These are phyloP conservation scores for Cryphonectria carpinicola DNA, from an alignment of 2,329 filamentous ascomycete genomes.

Conservation along the genomic window DNA sequence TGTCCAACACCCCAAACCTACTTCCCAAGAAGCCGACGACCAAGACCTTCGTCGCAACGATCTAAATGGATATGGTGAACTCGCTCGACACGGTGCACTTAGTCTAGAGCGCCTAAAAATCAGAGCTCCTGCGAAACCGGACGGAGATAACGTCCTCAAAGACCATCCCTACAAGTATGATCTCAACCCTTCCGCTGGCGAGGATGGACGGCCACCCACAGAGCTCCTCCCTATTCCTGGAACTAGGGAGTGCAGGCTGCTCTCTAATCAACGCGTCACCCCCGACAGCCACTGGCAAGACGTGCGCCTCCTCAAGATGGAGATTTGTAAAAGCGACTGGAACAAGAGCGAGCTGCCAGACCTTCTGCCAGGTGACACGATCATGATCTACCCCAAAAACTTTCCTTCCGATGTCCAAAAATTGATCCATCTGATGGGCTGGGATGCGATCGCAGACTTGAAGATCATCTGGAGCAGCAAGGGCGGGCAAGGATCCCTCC, in stretches of 20 bases:
- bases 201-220: constrained; percentile 35
- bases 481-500: constrained; percentile 13
- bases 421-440: constrained; percentile 78
- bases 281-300: constrained; percentile 86
- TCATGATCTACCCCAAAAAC: constrained; percentile 87
- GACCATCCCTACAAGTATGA: constrained; percentile 42
- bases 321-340: constrained; percentile 38
- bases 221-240: constrained; percentile 59
- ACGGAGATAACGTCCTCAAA: constrained; percentile 43
- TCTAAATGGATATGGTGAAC: constrained; percentile 10
- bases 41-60: constrained; percentile 28
- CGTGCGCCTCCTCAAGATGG: constrained; percentile 77
- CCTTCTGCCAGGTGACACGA: constrained; percentile 74
- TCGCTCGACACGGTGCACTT: constrained; percentile 14
- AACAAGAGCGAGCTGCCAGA: constrained; percentile 34
- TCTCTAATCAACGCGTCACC: constrained; percentile 74
- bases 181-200: constrained; percentile 31
- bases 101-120: constrained; percentile 30
- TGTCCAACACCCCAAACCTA: constrained; percentile 30
- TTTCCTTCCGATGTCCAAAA: constrained; percentile 78
- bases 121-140: constrained; percentile 31
- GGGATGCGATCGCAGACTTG: constrained; percentile 73
- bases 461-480: constrained; percentile 41
- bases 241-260: constrained; percentile 60
- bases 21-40: constrained; percentile 26